Conservation (phyloP, 2,329 filamentous ascomycete species). For the Fusarium liriodendri region DNA sequence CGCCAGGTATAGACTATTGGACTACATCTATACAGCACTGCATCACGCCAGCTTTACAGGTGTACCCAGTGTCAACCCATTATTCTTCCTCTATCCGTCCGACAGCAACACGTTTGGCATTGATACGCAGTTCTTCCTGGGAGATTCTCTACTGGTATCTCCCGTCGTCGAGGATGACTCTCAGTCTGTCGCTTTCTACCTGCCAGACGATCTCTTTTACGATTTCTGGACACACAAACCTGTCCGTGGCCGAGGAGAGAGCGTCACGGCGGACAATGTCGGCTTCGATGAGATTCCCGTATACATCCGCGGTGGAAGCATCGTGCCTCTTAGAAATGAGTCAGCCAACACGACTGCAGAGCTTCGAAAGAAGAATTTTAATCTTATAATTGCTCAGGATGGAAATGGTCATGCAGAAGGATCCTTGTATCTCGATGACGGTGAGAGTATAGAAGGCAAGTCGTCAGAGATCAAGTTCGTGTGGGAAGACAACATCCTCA, state of each 20-base stretch:
- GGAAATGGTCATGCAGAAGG: constrained; percentile 72
- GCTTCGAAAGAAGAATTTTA: constrained; percentile 74
- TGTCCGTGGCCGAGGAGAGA: constrained; percentile 54
- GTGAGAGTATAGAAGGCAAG: constrained; percentile 54
- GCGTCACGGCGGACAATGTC: constrained; percentile 51
- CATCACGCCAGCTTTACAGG: constrained; percentile 70
- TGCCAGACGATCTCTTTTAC: constrained; percentile 63
- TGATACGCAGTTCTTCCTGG: constrained; percentile 64
- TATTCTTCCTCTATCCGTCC: constrained; percentile 77
- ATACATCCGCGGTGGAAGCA: constrained; percentile 72
- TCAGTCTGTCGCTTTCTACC: constrained; percentile 58
- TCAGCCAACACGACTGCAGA: constrained; percentile 72
- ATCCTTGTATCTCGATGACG: constrained; percentile 81
- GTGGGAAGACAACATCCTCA: not conserved
- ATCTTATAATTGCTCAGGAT: constrained; percentile 76
- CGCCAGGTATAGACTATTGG: constrained; percentile 81
- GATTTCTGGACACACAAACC: constrained; percentile 62
- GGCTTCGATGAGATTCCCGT: constrained; percentile 68
- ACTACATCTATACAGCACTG: constrained; percentile 79
- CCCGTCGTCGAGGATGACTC: constrained; percentile 60
- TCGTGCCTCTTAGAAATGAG: constrained; percentile 69
- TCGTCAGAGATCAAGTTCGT: not conserved
- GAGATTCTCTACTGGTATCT: constrained; percentile 59
- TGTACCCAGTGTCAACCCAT: constrained; percentile 73
- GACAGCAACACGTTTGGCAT: constrained; percentile 59